A percentile compares a stretch with the other conserved stretches of the same genome.
Evolutionary conservation across 768 basidiomycete genomes (phyloP).

Genomic region (Psilocybe cubensis): DNA sequence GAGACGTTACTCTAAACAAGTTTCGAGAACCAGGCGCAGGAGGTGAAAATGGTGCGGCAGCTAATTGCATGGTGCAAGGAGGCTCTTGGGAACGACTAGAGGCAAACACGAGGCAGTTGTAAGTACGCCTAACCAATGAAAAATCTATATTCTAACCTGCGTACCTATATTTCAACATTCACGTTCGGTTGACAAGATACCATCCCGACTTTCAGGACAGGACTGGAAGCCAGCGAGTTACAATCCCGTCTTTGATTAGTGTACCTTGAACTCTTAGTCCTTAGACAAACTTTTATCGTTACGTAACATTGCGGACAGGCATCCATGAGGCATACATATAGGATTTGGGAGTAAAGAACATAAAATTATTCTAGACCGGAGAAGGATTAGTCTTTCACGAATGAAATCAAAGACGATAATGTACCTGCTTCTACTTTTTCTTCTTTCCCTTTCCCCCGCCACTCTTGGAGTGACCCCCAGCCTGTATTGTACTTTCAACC

Average conservation of each 20-base stretch:
- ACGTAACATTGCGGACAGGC: constrained; percentile 8
- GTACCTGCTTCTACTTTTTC: constrained; percentile 53
- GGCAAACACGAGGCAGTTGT: constrained; percentile 22
- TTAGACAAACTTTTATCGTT: background rate
- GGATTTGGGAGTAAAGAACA: constrained; percentile 5
- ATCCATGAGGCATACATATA: constrained; percentile 16
- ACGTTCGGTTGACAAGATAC: too few relatives aligned
- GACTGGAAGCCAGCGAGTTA: too few relatives aligned
- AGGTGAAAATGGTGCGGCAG: background rate
- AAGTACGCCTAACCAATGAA: constrained; percentile 9
- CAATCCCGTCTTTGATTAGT: too few relatives aligned
- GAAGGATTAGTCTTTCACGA: background rate
- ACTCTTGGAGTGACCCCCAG: constrained; percentile 37
- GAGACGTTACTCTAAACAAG: constrained; percentile 4
- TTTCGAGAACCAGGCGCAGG: background rate
- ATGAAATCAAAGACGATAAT: background rate
- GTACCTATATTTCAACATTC: background rate
- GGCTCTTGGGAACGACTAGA: constrained; percentile 3
- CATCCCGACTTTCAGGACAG: too few relatives aligned
- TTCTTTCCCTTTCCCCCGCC: constrained; percentile 66
- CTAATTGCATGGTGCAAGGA: background rate
- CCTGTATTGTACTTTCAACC: constrained; percentile 38
- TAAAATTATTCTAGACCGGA: constrained; percentile 4
- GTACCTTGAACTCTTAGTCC: background rate
- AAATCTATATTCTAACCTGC: background rate